Percentiles rank a stretch among this genome's conserved stretches.
phyloP scores from a whole-genome alignment of 139 green algal species.

The Chlorella sp. region DNA sequence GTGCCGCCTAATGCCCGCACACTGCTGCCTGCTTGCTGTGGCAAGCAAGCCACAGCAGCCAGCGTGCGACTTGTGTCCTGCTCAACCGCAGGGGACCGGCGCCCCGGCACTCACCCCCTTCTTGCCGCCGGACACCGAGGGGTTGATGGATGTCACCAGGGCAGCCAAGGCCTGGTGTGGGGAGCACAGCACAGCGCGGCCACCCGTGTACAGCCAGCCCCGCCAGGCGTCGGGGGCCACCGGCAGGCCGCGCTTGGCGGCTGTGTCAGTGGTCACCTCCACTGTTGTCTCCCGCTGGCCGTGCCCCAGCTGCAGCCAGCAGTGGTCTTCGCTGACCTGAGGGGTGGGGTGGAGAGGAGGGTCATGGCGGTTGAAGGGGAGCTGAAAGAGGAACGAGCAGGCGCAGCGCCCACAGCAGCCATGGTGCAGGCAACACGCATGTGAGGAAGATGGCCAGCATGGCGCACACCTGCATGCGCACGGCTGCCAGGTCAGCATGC shows the following conservation, averaged over 20 bases:
- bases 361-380: no score
- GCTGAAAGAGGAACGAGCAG: no score
- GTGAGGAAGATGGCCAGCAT: neutral
- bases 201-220: conserved; percentile 56
- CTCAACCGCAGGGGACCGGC: no score
- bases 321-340: conserved; percentile 55
- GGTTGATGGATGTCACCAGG: conserved; percentile 46
- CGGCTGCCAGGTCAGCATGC: conserved; percentile 43
- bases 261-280: conserved; percentile 51
- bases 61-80: no score
- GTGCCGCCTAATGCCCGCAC: no score
- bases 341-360: neutral
- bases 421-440: neutral
- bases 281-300: conserved; percentile 12
- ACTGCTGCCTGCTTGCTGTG: no score
- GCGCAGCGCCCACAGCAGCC: neutral
- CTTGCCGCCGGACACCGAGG: conserved; percentile 23
- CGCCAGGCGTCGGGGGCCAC: conserved; percentile 35
- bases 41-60: no score
- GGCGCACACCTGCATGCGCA: conserved; percentile 37
- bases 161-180: conserved; percentile 41
- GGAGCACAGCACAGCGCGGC: conserved; percentile 41
- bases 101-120: conserved; percentile 4
- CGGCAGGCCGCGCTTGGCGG: conserved; percentile 42
- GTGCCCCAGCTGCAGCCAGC: conserved; percentile 38